Conservation (phyloP, 169 alveolate genomes). For the Plasmodium knowlesi region DNA sequence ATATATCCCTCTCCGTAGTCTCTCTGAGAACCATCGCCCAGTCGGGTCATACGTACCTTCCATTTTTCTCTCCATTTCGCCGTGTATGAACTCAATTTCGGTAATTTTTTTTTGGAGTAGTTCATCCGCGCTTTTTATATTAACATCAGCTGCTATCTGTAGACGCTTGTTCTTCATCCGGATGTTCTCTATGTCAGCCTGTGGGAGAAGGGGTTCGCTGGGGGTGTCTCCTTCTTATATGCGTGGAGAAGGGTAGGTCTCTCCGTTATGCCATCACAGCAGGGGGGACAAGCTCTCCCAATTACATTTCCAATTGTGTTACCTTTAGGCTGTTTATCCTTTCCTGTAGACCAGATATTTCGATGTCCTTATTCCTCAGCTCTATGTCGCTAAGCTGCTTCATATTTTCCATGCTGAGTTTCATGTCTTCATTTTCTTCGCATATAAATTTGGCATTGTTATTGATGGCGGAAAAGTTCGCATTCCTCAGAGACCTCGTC, state of each 20-base stretch:
- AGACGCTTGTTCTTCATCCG: constrained; percentile 41
- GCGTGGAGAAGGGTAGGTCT: not conserved
- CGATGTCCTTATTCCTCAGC: constrained; percentile 43
- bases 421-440: constrained; percentile 63
- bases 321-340: constrained; percentile 39
- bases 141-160: constrained; percentile 54
- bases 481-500: constrained; percentile 7
- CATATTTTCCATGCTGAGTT: constrained; percentile 4
- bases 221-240: not conserved
- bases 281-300: not conserved
- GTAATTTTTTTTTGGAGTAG: constrained; percentile 39
- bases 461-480: constrained; percentile 17
- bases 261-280: too few relatives aligned
- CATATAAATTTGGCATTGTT: constrained; percentile 1
- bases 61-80: constrained; percentile 23
- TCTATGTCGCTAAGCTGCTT: constrained; percentile 28
- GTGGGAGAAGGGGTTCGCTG: not conserved
- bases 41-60: constrained; percentile 19
- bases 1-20: not conserved
- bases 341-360: constrained; percentile 7
- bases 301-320: not conserved
- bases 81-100: constrained; percentile 20
- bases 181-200: constrained; percentile 29
- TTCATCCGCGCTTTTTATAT: constrained; percentile 57
- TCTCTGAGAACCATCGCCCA: not conserved